Evolutionary conservation across 2,329 filamentous ascomycete species (phyloP).

Genomic region (Xylaria sp.): DNA sequence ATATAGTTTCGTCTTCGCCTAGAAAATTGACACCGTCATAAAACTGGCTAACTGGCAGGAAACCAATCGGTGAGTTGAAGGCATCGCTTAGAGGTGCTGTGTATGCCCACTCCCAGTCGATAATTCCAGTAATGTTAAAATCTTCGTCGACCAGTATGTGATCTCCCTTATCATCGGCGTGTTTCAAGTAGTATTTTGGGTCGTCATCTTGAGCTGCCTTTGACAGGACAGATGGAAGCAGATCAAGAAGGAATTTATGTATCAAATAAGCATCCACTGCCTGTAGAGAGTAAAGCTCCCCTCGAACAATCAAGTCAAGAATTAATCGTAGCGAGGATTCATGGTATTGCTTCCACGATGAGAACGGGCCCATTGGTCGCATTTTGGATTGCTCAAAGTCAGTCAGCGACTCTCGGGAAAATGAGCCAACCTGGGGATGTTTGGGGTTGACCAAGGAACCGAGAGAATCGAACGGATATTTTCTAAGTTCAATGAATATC

Average conservation of each 20-base stretch:
- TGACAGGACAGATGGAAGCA: conserved; percentile 37
- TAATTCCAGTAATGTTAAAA: conserved; percentile 54
- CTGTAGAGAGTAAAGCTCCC: conserved; percentile 45
- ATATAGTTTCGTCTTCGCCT: conserved; percentile 46
- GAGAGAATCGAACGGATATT: conserved; percentile 44
- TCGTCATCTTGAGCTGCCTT: conserved; percentile 32
- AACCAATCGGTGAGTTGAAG: conserved; percentile 50
- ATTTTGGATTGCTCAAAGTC: conserved; percentile 41
- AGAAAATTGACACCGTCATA: conserved; percentile 45
- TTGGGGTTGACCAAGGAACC: conserved; percentile 44
- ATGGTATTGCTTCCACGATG: conserved; percentile 45
- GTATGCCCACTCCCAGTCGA: conserved; percentile 52
- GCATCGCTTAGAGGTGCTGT: conserved; percentile 44
- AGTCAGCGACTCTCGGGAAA: conserved; percentile 47
- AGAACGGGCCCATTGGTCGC: conserved; percentile 44
- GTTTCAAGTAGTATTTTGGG: conserved; percentile 52
- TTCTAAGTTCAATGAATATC: conserved; percentile 47
- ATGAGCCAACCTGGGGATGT: conserved; percentile 41
- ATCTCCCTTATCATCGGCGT: conserved; percentile 55
- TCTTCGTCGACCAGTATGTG: conserved; percentile 54
- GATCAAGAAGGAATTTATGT: conserved; percentile 50
- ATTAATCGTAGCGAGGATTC: conserved; percentile 42
- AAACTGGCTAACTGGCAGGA: conserved; percentile 49
- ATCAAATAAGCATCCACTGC: conserved; percentile 48
- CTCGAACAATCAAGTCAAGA: conserved; percentile 45